Evolutionary conservation across 2,329 filamentous ascomycete species (phyloP).

Genomic region (Pseudocercospora musae): DNA sequence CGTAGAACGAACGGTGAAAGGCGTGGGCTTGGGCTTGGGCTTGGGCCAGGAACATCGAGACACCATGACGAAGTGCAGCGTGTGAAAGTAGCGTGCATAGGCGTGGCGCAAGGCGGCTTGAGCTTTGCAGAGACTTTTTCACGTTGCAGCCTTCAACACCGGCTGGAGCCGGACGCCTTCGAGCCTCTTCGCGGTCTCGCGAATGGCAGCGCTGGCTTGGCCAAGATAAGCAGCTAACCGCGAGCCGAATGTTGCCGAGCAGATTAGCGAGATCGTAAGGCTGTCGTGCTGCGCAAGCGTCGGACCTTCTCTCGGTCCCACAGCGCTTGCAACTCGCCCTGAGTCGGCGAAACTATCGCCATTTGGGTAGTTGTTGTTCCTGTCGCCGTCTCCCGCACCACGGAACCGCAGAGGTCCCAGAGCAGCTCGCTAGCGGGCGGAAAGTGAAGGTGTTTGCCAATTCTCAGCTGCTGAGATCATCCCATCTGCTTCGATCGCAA

Average conservation of each 20-base stretch:
- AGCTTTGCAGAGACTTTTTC: slow-evolving; percentile 22
- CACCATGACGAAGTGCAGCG: slow-evolving; percentile 21
- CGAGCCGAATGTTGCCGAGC: slow-evolving; percentile 1
- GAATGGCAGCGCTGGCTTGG: slow-evolving; percentile 1
- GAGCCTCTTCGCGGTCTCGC: slow-evolving; percentile 1
- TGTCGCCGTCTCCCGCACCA: background rate
- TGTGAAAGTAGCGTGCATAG: slow-evolving; percentile 19
- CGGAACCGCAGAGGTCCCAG: background rate
- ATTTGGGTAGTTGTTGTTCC: slow-evolving; percentile 1
- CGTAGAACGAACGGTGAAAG: slow-evolving; percentile 3
- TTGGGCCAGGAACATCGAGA: slow-evolving; percentile 9
- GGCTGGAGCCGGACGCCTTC: slow-evolving; percentile 4
- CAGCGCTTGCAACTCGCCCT: background rate
- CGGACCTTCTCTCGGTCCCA: slow-evolving; percentile 8
- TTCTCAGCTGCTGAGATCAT: background rate
- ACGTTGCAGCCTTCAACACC: background rate
- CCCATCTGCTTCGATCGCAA: background rate
- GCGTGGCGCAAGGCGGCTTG: slow-evolving; percentile 13
- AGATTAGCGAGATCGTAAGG: slow-evolving; percentile 18
- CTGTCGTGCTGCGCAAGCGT: slow-evolving; percentile 18
- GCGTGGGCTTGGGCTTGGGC: background rate
- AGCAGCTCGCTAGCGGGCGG: slow-evolving; percentile 4
- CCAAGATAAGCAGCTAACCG: slow-evolving; percentile 8
- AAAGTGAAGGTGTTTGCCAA: slow-evolving; percentile 10
- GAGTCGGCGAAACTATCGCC: slow-evolving; percentile 12